Percentiles rank a stretch among this genome's conserved stretches.
phyloP scores from a whole-genome alignment of 129 eudicot genomes.

The Arctium lappa region DNA sequence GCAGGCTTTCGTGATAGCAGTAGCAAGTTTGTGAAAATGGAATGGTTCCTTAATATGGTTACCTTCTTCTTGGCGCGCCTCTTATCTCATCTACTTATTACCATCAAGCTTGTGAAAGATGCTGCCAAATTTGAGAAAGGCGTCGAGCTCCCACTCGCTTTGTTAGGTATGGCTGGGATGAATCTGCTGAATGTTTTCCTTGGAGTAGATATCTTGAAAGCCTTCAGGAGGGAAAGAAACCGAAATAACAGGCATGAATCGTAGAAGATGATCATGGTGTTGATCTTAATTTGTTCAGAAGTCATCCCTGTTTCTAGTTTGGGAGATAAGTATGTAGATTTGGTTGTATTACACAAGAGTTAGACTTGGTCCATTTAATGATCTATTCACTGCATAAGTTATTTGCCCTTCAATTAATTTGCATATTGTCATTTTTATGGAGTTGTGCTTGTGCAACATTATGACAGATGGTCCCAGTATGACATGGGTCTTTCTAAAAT shows the following conservation, averaged over 20 bases:
- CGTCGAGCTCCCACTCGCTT: slow-evolving; percentile 80
- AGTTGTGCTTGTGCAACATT: no score
- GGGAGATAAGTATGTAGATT: no score
- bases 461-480: no score
- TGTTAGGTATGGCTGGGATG: slow-evolving; percentile 90
- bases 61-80: slow-evolving; percentile 63
- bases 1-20: slow-evolving; percentile 72
- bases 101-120: slow-evolving; percentile 65
- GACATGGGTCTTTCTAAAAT: no score
- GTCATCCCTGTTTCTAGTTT: no score
- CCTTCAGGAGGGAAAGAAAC: slow-evolving; percentile 51
- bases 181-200: slow-evolving; percentile 67
- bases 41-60: slow-evolving; percentile 70
- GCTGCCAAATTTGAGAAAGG: slow-evolving; percentile 84
- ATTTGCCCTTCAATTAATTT: no score
- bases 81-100: slow-evolving; percentile 66
- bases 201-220: slow-evolving; percentile 69
- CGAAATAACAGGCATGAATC: slow-evolving; percentile 11
- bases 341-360: no score
- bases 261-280: background rate
- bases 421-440: no score
- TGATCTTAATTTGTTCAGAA: background rate
- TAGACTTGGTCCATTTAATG: no score
- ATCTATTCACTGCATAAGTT: no score
- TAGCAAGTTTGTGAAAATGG: slow-evolving; percentile 65